These are phyloP conservation scores for Pichia deserticola DNA, from an alignment of 805 yeast genomes.

Conservation along the genomic window DNA sequence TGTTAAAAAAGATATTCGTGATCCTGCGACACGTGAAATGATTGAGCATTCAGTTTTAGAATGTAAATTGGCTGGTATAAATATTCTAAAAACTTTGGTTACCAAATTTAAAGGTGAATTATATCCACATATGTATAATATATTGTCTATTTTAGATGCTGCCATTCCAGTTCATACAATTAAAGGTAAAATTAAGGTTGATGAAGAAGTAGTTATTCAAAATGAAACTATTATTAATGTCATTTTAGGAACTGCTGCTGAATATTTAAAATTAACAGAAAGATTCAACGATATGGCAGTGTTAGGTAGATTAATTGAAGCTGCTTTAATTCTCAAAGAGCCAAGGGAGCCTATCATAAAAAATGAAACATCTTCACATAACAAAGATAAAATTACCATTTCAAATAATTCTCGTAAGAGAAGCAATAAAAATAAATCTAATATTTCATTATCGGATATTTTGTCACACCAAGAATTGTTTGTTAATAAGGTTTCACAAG, in stretches of 20 bases:
- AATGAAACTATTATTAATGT: slow-evolving; percentile 25
- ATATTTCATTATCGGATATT: slow-evolving; percentile 57
- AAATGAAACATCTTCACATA: neutral
- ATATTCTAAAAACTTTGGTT: slow-evolving; percentile 33
- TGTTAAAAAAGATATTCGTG: slow-evolving; percentile 53
- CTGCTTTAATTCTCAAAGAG: slow-evolving; percentile 40
- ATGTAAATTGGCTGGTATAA: slow-evolving; percentile 39
- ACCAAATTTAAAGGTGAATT: slow-evolving; percentile 30
- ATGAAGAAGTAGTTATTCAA: slow-evolving; percentile 25
- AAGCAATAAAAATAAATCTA: slow-evolving; percentile 30
- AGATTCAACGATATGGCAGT: slow-evolving; percentile 40
- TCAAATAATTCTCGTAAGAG: slow-evolving; percentile 7
- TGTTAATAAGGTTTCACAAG: slow-evolving; percentile 31
- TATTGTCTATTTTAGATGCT: slow-evolving; percentile 50
- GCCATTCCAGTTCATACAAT: slow-evolving; percentile 45
- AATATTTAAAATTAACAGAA: slow-evolving; percentile 18
- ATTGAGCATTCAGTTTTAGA: slow-evolving; percentile 37
- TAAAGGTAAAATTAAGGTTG: slow-evolving; percentile 34
- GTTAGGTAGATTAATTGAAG: slow-evolving; percentile 51
- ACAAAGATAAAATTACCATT: neutral
- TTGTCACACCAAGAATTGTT: slow-evolving; percentile 60
- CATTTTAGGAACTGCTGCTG: slow-evolving; percentile 25
- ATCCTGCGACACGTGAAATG: slow-evolving; percentile 37
- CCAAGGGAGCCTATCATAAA: slow-evolving; percentile 25
- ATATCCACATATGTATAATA: slow-evolving; percentile 40